A percentile compares a stretch with the other conserved stretches of the same genome.
phyloP scores from a whole-genome alignment of 2,329 filamentous ascomycete genomes.

The Scytalidium sp. region DNA sequence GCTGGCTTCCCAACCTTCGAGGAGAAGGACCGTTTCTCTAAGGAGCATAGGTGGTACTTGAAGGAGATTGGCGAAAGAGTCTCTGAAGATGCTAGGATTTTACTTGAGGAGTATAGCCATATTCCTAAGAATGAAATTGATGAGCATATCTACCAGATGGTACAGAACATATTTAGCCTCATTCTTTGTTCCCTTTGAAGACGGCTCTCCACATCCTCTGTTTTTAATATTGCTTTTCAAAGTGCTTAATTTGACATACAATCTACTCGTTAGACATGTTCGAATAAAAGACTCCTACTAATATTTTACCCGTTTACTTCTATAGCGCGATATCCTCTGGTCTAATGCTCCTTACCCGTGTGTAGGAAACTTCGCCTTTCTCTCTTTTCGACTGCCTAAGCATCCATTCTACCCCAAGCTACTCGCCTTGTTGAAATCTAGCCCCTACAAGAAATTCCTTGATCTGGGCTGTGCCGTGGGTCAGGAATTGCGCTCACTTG shows the following conservation, averaged over 20 bases:
- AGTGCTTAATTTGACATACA: too few relatives aligned
- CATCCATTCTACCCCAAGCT: background rate
- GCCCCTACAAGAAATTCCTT: conserved; percentile 2
- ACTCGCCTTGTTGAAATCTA: background rate
- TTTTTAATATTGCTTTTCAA: too few relatives aligned
- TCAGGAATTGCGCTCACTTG: conserved; percentile 34
- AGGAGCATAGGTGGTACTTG: conserved; percentile 13
- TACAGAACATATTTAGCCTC: background rate
- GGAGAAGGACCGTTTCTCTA: conserved; percentile 2
- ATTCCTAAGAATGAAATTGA: conserved; percentile 6
- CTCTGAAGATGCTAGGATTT: conserved; percentile 8
- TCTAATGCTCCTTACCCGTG: conserved; percentile 3
- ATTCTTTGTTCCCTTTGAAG: background rate
- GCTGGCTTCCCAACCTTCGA: background rate
- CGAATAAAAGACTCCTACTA: too few relatives aligned
- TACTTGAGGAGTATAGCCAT: conserved; percentile 16
- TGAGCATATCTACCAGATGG: background rate
- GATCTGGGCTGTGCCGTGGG: conserved; percentile 32
- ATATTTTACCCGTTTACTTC: background rate
- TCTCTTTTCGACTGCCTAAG: background rate
- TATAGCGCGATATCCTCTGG: conserved; percentile 17
- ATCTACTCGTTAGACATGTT: too few relatives aligned
- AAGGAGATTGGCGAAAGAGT: conserved; percentile 5
- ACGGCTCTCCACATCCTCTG: conserved; percentile 9
- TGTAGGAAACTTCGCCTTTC: background rate